These are phyloP conservation scores for Coriolopsis trogii DNA, from an alignment of 1,284 basidiomycete genomes.

Conservation along the genomic window DNA sequence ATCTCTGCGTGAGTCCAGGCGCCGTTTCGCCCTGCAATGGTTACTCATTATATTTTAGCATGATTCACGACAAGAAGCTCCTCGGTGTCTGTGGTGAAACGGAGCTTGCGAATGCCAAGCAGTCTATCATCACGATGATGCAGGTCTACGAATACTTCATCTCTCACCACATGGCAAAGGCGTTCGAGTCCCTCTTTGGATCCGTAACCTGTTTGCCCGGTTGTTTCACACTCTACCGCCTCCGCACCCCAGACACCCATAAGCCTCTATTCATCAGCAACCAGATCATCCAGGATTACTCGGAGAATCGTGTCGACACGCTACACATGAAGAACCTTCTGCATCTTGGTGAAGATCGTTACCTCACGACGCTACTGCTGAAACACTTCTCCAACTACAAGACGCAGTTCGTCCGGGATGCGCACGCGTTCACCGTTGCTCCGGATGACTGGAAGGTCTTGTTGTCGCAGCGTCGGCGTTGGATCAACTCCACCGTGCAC, in stretches of 20 bases:
- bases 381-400: conserved; percentile 94
- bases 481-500: conserved; percentile 99
- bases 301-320: conserved; percentile 96
- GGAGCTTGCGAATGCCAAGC: conserved; percentile 85
- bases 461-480: conserved; percentile 96
- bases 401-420: conserved; percentile 94
- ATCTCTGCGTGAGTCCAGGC: conserved; percentile 78
- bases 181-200: conserved; percentile 96
- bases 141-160: conserved; percentile 99
- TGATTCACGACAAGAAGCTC: conserved; percentile 93
- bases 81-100: conserved; percentile 96
- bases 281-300: conserved; percentile 89
- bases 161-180: conserved; percentile 96
- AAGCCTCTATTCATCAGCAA: conserved; percentile 90
- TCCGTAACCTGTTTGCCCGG: conserved; percentile 98
- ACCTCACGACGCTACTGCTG: conserved; percentile 92
- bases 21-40: neutral
- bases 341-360: conserved; percentile 98
- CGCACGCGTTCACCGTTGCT: conserved; percentile 90
- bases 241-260: conserved; percentile 91
- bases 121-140: conserved; percentile 98
- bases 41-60: conserved; percentile 47
- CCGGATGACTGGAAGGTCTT: conserved; percentile 94
- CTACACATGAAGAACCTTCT: conserved; percentile 97
- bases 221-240: conserved; percentile 95